These are phyloP conservation scores for Schizosaccharomyces osmophilus DNA, from an alignment of 805 yeast species.

Conservation along the genomic window DNA sequence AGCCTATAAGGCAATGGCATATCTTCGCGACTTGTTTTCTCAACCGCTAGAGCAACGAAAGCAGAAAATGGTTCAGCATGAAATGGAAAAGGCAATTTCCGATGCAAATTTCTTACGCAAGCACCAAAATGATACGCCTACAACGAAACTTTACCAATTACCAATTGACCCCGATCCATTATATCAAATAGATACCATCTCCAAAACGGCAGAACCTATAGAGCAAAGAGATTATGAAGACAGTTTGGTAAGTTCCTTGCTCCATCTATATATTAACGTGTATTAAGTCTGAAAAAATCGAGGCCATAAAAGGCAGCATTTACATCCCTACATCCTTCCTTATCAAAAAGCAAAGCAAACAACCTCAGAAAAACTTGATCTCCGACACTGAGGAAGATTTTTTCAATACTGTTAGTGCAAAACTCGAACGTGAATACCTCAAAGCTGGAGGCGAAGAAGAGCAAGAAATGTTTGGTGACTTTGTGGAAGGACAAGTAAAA, in stretches of 20 bases:
- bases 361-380: background rate
- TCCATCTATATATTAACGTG: background rate
- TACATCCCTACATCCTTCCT: background rate
- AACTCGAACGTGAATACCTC: background rate
- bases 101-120: background rate
- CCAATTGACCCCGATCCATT: background rate
- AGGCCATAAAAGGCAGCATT: background rate
- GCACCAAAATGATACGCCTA: no score
- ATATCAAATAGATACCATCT: constrained; percentile 4
- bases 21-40: constrained; percentile 5
- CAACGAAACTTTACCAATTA: background rate
- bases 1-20: constrained; percentile 8
- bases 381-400: constrained; percentile 7
- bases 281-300: background rate
- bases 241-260: background rate
- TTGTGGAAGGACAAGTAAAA: background rate
- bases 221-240: background rate
- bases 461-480: background rate
- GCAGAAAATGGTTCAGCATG: constrained; percentile 4
- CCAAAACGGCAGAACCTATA: constrained; percentile 4
- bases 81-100: constrained; percentile 2
- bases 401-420: constrained; percentile 5
- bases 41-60: constrained; percentile 5
- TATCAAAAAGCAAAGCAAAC: background rate
- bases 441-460: background rate